Conservation (phyloP, 441 rosid species). For the Omphalea diandra region DNA sequence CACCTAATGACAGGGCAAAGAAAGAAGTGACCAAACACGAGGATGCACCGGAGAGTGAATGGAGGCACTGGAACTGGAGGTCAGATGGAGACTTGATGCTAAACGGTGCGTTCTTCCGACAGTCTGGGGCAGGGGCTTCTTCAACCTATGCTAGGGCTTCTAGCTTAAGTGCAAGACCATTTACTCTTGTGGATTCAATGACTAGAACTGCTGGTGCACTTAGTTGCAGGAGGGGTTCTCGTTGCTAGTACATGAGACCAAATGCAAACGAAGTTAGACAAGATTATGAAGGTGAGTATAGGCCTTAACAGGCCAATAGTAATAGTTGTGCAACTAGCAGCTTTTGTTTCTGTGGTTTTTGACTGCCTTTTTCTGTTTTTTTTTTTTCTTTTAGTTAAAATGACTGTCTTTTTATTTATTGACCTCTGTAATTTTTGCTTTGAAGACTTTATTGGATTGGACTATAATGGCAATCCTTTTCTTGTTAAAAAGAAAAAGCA, state of each 20-base stretch:
- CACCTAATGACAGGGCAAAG: conserved; percentile 58
- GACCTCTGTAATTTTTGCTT: conserved; percentile 18
- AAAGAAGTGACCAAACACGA: conserved; percentile 79
- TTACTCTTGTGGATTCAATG: conserved; percentile 45
- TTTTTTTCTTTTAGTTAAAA: not conserved
- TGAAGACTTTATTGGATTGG: not conserved
- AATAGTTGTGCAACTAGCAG: not conserved
- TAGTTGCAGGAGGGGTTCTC: conserved; percentile 42
- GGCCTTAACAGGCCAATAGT: conserved; percentile 1
- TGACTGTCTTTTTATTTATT: no score
- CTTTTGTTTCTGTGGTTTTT: no score
- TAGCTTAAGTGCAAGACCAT: conserved; percentile 61
- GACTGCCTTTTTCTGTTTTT: not conserved
- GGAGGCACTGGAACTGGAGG: conserved; percentile 73
- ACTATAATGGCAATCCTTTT: not conserved
- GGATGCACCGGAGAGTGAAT: conserved; percentile 41
- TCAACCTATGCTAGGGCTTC: conserved; percentile 60
- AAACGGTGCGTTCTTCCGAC: conserved; percentile 63
- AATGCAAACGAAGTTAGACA: not conserved
- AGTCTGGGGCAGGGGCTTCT: conserved; percentile 54
- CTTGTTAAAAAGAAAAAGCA: conserved; percentile 15
- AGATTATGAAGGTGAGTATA: not conserved
- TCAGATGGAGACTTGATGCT: conserved; percentile 58
- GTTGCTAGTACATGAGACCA: conserved; percentile 33
- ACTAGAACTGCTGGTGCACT: conserved; percentile 59